phyloP scores from a whole-genome alignment of 768 basidiomycete genomes.

The Tylopilus subfusipes region DNA sequence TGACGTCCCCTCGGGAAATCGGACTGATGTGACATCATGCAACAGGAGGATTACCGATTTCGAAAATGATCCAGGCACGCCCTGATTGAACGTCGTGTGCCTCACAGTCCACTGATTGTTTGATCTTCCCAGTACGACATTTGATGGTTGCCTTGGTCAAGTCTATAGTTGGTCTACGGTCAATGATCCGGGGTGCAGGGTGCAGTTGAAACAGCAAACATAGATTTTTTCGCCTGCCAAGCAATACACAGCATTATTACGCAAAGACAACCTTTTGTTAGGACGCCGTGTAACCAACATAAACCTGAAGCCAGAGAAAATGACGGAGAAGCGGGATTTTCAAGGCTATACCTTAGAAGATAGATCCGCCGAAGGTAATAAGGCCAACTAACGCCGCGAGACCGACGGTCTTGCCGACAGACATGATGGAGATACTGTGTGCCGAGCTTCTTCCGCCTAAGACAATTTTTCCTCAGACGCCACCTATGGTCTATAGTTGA shows the following conservation, averaged over 20 bases:
- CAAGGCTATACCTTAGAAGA: neutral
- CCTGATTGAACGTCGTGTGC: neutral
- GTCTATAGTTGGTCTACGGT: neutral
- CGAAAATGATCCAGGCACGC: slow-evolving; percentile 20
- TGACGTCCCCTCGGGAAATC: neutral
- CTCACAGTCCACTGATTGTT: neutral
- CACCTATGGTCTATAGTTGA: neutral
- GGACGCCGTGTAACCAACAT: neutral
- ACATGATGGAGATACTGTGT: slow-evolving; percentile 1
- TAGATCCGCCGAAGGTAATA: neutral
- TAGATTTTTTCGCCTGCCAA: slow-evolving; percentile 3
- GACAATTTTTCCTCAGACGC: neutral
- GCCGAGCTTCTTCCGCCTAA: slow-evolving; percentile 4
- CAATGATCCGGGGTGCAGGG: neutral
- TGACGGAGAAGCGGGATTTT: neutral
- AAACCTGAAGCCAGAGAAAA: neutral
- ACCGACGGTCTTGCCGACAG: neutral
- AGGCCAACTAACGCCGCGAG: slow-evolving; percentile 9
- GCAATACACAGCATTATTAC: neutral
- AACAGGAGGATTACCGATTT: slow-evolving; percentile 17
- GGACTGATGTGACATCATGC: neutral
- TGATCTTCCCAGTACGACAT: slow-evolving; percentile 10
- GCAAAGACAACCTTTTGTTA: neutral
- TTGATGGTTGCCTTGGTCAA: slow-evolving; percentile 21
- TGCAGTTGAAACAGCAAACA: neutral